Conservation (phyloP, 371 early-diverging fungal species). For the Cokeromyces recurvatus region DNA sequence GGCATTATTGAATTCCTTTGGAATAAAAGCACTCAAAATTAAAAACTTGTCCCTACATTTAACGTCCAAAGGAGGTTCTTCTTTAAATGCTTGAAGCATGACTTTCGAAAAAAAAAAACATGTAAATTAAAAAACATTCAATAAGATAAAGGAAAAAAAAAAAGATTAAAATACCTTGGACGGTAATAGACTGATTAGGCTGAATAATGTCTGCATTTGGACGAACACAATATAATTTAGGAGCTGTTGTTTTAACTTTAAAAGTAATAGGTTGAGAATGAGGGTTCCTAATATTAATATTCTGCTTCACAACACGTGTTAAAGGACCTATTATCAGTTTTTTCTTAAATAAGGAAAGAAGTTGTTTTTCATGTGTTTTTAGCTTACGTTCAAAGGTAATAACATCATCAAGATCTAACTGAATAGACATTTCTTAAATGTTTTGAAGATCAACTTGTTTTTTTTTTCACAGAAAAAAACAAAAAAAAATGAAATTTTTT, state of each 20-base stretch:
- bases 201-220: conserved; percentile 81
- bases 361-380: no score
- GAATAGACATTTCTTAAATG: conserved; percentile 24
- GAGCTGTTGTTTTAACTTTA: conserved; percentile 93
- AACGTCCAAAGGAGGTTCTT: conserved; percentile 62
- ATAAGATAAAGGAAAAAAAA: neutral
- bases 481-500: neutral
- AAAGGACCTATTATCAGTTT: conserved; percentile 58
- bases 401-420: conserved; percentile 8
- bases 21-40: conserved; percentile 53
- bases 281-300: conserved; percentile 54
- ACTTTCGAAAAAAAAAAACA: conserved; percentile 32
- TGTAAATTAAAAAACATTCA: no score
- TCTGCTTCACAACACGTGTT: conserved; percentile 48
- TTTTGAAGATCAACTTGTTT: no score
- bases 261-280: conserved; percentile 62
- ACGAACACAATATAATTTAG: conserved; percentile 86
- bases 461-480: neutral
- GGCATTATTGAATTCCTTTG: no score
- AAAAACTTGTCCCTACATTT: conserved; percentile 88
- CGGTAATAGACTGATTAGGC: conserved; percentile 52
- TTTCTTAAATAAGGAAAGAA: neutral
- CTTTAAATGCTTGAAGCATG: conserved; percentile 70
- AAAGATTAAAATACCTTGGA: conserved; percentile 67
- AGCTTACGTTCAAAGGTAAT: conserved; percentile 22